Evolutionary conservation across 1,139 yeast species (phyloP), one percentile per base, ranked within the genome.

Genomic region (Candida freyschussii): DNA sequence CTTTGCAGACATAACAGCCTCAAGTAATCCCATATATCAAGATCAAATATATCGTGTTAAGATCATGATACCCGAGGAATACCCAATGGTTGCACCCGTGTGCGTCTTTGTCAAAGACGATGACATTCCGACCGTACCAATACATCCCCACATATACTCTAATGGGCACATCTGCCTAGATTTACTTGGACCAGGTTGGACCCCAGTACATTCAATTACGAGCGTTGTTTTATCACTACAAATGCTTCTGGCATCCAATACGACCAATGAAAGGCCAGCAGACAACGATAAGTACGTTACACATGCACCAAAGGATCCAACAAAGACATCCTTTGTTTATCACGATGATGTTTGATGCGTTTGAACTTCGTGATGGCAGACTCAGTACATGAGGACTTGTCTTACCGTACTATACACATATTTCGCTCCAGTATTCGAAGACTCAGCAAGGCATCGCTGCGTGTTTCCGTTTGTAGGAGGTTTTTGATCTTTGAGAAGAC

Each of bases 111-210:
- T 57, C 18, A 52, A 38, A 4, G 56, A 53, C 5, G 34, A 38
- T 5, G 43, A 45, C 13, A 36, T 44, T 17, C 47, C 44, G 19
- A 19, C 25, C 3, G 37, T 50, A 11, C 89, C 89, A 0, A 44
- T 76, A 2, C 87, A 81, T 49, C 89, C 89, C 0, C 89, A 81
- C 49, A 65, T 81, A 3, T 81, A 81, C 50, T 68, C 79, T 24
- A 80, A 80, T 47, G 91, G 89, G 1, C 87, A 80, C 48, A 79
- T 80, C 12, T 81, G 91, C 52, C 60, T 78, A 17, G 74, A 76
- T 50, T 52, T 75, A 6, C 56, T 81, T 18, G 86, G 83, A 1
- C 69, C 71, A 7, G 83, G 72, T 28, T 81, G 91, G 91, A 68
- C 85, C 0, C 89, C 89, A 0, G 78, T 79, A 0, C 79, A 80